These are phyloP conservation scores for Xylariaceae sp. DNA, from an alignment of 2,329 filamentous ascomycete genomes.

Conservation along the genomic window DNA sequence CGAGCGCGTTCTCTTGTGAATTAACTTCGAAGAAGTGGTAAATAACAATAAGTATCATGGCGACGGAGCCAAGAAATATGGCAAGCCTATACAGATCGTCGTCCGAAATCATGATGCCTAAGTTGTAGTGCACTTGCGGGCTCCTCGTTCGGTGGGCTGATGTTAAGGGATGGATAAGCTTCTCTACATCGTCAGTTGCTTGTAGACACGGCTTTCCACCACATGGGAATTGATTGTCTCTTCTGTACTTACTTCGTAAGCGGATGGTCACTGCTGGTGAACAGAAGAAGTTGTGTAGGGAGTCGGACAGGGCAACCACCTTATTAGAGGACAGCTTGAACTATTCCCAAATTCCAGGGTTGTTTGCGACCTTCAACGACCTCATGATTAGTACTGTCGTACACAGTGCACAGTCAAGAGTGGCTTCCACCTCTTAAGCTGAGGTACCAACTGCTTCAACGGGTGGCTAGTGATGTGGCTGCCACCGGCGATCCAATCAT, in stretches of 20 bases:
- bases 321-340: slow-evolving; percentile 31
- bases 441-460: slow-evolving; percentile 8
- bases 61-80: slow-evolving; percentile 82
- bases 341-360: slow-evolving; percentile 18
- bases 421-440: no score
- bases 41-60: slow-evolving; percentile 88
- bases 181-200: no score
- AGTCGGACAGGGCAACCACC: slow-evolving; percentile 1
- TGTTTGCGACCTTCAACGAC: slow-evolving; percentile 1
- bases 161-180: slow-evolving; percentile 15
- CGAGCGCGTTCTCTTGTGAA: slow-evolving; percentile 40
- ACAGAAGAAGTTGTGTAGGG: slow-evolving; percentile 7
- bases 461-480: slow-evolving; percentile 13
- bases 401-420: no score
- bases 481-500: slow-evolving; percentile 10
- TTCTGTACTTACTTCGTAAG: neutral
- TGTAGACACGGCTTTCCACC: no score
- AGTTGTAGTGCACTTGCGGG: slow-evolving; percentile 3
- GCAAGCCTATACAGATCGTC: slow-evolving; percentile 83
- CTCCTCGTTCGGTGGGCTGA: slow-evolving; percentile 8
- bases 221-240: no score
- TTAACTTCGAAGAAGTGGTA: slow-evolving; percentile 98
- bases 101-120: slow-evolving; percentile 84
- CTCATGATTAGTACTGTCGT: neutral
- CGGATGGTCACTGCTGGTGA: slow-evolving; percentile 7